Percentiles rank a stretch among this genome's conserved stretches.
These are phyloP conservation scores for Cladosporium sphaerospermum DNA, from an alignment of 2,329 filamentous ascomycete species.

Conservation along the genomic window DNA sequence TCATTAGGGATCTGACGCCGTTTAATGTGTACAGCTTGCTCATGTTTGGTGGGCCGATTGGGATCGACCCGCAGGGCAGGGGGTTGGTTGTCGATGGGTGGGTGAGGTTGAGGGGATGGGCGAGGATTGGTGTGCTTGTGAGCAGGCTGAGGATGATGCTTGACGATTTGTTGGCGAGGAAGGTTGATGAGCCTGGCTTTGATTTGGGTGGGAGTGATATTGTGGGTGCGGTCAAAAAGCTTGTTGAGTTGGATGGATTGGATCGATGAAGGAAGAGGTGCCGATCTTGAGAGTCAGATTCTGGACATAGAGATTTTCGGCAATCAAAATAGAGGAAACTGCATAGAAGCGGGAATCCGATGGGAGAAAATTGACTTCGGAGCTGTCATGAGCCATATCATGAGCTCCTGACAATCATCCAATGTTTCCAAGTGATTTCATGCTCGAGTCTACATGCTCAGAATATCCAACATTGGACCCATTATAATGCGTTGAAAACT, in stretches of 20 bases:
- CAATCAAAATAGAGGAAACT: no score
- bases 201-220: conserved; percentile 51
- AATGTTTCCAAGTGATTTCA: no score
- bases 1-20: conserved; percentile 84
- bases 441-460: no score
- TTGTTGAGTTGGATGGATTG: conserved; percentile 80
- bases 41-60: conserved; percentile 78
- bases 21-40: conserved; percentile 87
- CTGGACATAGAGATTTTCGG: no score
- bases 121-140: conserved; percentile 84
- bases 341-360: no score
- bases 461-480: no score
- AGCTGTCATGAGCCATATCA: no score
- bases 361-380: no score
- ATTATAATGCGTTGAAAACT: not conserved
- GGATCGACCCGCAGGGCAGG: conserved; percentile 78
- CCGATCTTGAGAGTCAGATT: no score
- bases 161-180: conserved; percentile 73
- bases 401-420: no score
- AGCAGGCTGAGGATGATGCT: conserved; percentile 77
- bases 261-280: conserved; percentile 21
- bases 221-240: conserved; percentile 66
- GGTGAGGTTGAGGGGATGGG: conserved; percentile 83
- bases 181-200: conserved; percentile 66
- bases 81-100: conserved; percentile 89